phyloP scores from a whole-genome alignment of 139 green algal genomes.

The Pleodorina starrii region DNA sequence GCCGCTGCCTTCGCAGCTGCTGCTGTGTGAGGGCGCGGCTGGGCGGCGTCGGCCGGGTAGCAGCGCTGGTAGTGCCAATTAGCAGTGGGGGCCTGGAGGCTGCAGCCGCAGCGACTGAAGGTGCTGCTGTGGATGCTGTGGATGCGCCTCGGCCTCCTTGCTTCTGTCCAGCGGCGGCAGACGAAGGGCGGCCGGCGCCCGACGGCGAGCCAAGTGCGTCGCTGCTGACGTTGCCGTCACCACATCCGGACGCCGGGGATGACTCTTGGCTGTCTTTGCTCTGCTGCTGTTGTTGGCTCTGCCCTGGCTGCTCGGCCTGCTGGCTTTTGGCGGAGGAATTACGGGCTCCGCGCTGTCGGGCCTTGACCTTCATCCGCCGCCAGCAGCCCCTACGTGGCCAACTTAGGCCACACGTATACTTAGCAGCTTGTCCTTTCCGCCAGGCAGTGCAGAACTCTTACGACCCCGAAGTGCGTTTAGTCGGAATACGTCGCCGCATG shows the following conservation, averaged over 20 bases:
- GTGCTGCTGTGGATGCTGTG: not conserved
- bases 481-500: too few relatives aligned
- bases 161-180: not conserved
- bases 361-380: conserved; percentile 39
- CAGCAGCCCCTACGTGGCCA: not conserved
- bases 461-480: too few relatives aligned
- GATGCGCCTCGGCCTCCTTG: not conserved
- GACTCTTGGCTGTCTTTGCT: not conserved
- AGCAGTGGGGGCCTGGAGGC: not conserved
- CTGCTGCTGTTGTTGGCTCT: not conserved
- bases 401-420: not conserved
- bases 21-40: conserved; percentile 20
- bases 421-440: too few relatives aligned
- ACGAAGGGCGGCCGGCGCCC: not conserved
- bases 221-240: not conserved
- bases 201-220: not conserved
- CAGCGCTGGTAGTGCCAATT: conserved; percentile 42
- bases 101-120: not conserved
- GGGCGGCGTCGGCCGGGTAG: not conserved
- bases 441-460: too few relatives aligned
- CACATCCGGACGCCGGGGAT: not conserved
- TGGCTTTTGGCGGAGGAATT: not conserved
- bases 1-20: conserved; percentile 35
- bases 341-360: not conserved
- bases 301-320: not conserved